These are phyloP conservation scores for Phytophthora palmivora DNA, from an alignment of 352 stramenopile genomes.

Conservation along the genomic window DNA sequence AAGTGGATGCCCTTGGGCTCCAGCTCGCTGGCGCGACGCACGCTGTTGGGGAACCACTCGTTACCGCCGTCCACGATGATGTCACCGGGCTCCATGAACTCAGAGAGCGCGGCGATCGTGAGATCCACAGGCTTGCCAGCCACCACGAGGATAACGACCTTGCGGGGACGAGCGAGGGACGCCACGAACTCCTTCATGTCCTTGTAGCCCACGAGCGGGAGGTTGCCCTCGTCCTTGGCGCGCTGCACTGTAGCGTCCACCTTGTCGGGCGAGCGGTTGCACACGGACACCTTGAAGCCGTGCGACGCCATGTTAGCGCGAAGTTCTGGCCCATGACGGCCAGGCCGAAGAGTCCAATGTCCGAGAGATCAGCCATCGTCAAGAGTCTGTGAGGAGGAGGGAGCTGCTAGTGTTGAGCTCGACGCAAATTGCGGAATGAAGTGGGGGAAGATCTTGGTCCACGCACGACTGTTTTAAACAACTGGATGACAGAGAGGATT, in stretches of 20 bases:
- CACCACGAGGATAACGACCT: slow-evolving; percentile 99
- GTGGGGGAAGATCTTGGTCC: slow-evolving; percentile 18
- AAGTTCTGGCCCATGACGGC: slow-evolving; percentile 99
- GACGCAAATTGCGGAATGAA: slow-evolving; percentile 42
- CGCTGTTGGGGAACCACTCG: slow-evolving; percentile 99
- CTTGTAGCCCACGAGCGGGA: slow-evolving; percentile 94
- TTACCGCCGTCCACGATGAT: slow-evolving; percentile 99
- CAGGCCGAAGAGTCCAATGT: slow-evolving; percentile 92
- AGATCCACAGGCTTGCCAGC: slow-evolving; percentile 96
- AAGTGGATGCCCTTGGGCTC: slow-evolving; percentile 97
- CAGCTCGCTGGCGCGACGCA: slow-evolving; percentile 94
- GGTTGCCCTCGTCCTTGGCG: slow-evolving; percentile 95
- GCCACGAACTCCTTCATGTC: slow-evolving; percentile 93
- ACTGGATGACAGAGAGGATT: slow-evolving; percentile 13
- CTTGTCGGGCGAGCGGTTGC: slow-evolving; percentile 97
- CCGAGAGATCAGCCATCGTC: slow-evolving; percentile 71
- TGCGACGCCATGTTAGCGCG: slow-evolving; percentile 98
- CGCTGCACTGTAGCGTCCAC: slow-evolving; percentile 96
- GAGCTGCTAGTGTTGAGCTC: slow-evolving; percentile 14
- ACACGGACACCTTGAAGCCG: slow-evolving; percentile 97
- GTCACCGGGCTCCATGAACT: slow-evolving; percentile 95
- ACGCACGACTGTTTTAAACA: slow-evolving; percentile 17
- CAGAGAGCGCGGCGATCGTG: slow-evolving; percentile 87
- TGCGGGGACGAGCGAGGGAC: slow-evolving; percentile 94
- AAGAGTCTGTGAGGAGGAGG: background rate